phyloP scores from a whole-genome alignment of 805 yeast species.

The Wickerhamiella bombiphila region DNA sequence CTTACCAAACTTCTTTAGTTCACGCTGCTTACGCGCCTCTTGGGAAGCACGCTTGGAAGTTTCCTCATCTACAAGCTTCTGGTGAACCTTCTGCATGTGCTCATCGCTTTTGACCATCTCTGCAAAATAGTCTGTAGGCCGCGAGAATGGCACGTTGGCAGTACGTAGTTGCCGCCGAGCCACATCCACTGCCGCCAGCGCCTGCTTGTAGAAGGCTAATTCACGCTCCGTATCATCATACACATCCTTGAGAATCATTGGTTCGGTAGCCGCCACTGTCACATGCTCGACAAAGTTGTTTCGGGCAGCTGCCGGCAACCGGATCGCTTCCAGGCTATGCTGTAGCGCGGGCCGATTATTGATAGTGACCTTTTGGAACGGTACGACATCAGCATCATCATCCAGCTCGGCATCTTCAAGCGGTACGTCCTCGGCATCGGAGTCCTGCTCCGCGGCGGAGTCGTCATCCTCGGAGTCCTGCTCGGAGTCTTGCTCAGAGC shows the following conservation, averaged over 20 bases:
- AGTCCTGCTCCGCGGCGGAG: slow-evolving; percentile 27
- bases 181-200: slow-evolving; percentile 62
- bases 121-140: slow-evolving; percentile 94
- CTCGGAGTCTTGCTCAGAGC: slow-evolving; percentile 21
- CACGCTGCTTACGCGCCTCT: slow-evolving; percentile 88
- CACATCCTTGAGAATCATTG: slow-evolving; percentile 59
- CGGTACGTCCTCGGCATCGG: slow-evolving; percentile 51
- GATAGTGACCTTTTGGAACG: slow-evolving; percentile 76
- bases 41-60: slow-evolving; percentile 67
- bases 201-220: slow-evolving; percentile 88
- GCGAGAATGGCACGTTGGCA: slow-evolving; percentile 69
- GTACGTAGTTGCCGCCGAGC: slow-evolving; percentile 52
- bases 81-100: slow-evolving; percentile 89
- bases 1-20: slow-evolving; percentile 91
- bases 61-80: slow-evolving; percentile 61
- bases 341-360: slow-evolving; percentile 67
- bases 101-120: slow-evolving; percentile 97
- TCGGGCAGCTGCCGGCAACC: slow-evolving; percentile 38
- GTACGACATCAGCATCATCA: slow-evolving; percentile 88
- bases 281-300: slow-evolving; percentile 76
- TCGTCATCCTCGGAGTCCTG: slow-evolving; percentile 22
- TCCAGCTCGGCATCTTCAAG: slow-evolving; percentile 84
- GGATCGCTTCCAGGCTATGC: slow-evolving; percentile 21
- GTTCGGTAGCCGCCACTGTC: slow-evolving; percentile 44
- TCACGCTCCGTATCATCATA: slow-evolving; percentile 95